Evolutionary conservation across 257 asterid species (phyloP).

Genomic region (Salvia hispanica): DNA sequence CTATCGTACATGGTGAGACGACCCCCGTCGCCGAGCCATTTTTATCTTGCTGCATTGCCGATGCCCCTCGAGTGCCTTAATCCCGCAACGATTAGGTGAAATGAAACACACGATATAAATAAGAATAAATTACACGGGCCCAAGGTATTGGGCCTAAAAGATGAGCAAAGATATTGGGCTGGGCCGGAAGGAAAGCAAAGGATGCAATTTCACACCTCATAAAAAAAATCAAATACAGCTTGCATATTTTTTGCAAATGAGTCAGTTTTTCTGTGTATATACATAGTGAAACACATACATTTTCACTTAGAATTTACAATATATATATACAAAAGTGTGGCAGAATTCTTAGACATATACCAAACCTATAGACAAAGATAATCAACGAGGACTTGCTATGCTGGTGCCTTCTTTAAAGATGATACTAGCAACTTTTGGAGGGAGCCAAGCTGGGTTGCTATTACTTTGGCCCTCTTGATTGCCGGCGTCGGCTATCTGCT

Average conservation of each 20-base stretch:
- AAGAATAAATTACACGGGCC: constrained; percentile 35
- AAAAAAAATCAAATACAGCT: too few relatives aligned
- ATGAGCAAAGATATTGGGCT: constrained; percentile 41
- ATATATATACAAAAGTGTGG: constrained; percentile 8
- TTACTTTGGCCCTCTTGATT: constrained; percentile 22
- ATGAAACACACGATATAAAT: not conserved
- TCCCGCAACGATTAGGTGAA: not conserved
- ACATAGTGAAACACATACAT: not conserved
- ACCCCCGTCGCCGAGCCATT: too few relatives aligned
- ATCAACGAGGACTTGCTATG: constrained; percentile 20
- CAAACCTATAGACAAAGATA: constrained; percentile 6
- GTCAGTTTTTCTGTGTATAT: too few relatives aligned
- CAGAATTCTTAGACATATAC: constrained; percentile 7
- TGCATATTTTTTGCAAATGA: too few relatives aligned
- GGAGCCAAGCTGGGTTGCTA: constrained; percentile 34
- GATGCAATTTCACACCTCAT: constrained; percentile 43
- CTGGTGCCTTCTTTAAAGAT: constrained; percentile 36
- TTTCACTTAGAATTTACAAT: not conserved
- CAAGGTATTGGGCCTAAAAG: constrained; percentile 72
- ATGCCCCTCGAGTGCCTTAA: too few relatives aligned
- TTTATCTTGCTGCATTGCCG: too few relatives aligned
- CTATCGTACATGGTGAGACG: too few relatives aligned
- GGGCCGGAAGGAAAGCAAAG: constrained; percentile 72
- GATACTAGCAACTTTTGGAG: constrained; percentile 35
- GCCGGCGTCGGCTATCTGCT: constrained; percentile 8